Percentiles rank a stretch among this genome's conserved stretches.
Evolutionary conservation across 164 flowering plant species (phyloP).

Genomic region (Macadamia integrifolia): DNA sequence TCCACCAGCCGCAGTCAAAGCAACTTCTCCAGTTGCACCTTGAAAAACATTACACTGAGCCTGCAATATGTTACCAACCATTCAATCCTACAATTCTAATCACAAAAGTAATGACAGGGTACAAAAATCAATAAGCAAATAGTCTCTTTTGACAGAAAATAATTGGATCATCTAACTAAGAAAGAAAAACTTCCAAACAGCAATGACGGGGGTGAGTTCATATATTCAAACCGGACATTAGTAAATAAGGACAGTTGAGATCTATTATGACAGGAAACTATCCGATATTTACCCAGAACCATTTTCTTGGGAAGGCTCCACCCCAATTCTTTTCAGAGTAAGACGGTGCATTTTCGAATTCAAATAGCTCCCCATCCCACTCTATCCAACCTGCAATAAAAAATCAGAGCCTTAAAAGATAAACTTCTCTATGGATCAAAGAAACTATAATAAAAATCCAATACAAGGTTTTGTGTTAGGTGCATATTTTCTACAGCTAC

Average conservation of each 20-base stretch:
- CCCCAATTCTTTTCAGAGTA: conserved; percentile 99
- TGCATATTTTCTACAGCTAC: neutral
- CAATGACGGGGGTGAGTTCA: neutral
- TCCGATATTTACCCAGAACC: conserved; percentile 81
- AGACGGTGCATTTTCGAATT: conserved; percentile 92
- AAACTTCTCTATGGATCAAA: neutral
- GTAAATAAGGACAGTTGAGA: neutral
- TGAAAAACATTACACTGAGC: conserved; percentile 88
- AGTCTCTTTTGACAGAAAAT: too few species aligned
- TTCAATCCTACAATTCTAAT: conserved; percentile 1
- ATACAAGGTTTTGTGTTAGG: neutral
- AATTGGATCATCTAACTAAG: too few species aligned
- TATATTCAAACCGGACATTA: too few species aligned
- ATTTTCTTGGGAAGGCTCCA: conserved; percentile 86
- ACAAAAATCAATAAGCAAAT: too few species aligned
- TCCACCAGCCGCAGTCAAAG: conserved; percentile 92
- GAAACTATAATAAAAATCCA: neutral
- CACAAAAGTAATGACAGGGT: too few species aligned
- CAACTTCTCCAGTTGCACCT: conserved; percentile 84
- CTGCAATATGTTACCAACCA: conserved; percentile 34
- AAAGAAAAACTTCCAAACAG: too few species aligned
- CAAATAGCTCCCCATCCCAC: conserved; percentile 86
- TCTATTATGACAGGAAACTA: conserved; percentile 1
- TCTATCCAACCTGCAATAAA: conserved; percentile 87
- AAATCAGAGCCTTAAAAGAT: conserved; percentile 12